phyloP scores from a whole-genome alignment of 305 asterid species.

The Fraxinus nigra region DNA sequence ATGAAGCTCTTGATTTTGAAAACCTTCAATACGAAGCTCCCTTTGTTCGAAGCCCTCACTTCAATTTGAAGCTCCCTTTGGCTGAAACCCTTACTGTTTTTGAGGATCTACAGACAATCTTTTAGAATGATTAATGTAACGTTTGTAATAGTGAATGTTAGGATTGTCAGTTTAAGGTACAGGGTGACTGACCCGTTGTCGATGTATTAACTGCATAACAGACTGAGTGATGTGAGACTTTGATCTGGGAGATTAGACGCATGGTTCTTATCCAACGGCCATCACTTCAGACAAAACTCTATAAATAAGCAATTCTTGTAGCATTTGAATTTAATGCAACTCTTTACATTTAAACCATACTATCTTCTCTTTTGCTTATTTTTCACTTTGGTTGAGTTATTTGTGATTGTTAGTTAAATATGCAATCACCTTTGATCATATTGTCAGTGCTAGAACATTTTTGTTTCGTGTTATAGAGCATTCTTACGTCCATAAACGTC shows the following conservation, averaged over 20 bases:
- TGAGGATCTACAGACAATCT: background rate
- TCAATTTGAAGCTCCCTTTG: too few species aligned
- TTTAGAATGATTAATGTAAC: background rate
- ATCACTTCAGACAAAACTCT: background rate
- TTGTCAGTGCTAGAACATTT: background rate
- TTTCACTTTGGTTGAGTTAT: background rate
- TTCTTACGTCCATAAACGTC: too few species aligned
- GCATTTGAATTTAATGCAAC: background rate
- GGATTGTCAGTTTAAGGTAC: background rate
- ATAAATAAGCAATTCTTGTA: background rate
- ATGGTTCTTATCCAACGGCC: background rate
- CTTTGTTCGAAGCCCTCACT: too few species aligned
- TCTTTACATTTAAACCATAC: background rate
- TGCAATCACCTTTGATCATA: background rate
- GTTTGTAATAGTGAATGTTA: background rate
- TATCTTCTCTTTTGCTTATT: background rate
- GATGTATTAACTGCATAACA: too few species aligned
- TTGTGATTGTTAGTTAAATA: background rate
- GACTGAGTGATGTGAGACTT: background rate
- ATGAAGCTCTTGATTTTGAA: background rate
- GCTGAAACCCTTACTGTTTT: background rate
- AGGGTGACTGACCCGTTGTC: background rate
- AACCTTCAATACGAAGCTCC: background rate
- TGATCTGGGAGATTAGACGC: background rate
- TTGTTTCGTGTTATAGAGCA: too few species aligned